Conservation (phyloP, 2,329 filamentous ascomycete genomes). For the Dendryphion nanum region DNA sequence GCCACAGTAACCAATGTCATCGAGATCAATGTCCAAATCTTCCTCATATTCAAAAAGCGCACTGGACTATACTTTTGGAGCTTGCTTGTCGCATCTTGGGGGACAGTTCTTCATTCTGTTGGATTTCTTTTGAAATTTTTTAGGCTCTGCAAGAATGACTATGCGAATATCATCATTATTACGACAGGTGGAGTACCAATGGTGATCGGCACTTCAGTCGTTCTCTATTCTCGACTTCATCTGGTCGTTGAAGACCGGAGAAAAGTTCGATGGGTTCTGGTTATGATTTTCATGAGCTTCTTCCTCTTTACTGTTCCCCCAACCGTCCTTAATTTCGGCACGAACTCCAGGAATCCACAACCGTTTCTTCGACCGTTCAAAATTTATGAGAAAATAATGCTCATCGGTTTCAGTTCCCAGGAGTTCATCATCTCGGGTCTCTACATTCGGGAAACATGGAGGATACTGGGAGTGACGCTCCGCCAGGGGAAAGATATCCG, state of each 20-base stretch:
- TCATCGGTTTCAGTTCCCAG: slow-evolving; percentile 40
- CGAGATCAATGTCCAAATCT: no score
- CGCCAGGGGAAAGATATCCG: slow-evolving; percentile 9
- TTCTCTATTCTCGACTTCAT: slow-evolving; percentile 55
- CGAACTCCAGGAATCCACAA: slow-evolving; percentile 2
- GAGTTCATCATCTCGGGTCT: slow-evolving; percentile 39
- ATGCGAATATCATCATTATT: slow-evolving; percentile 3
- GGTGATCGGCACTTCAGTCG: slow-evolving; percentile 61
- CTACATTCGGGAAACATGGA: slow-evolving; percentile 54
- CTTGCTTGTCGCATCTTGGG: slow-evolving; percentile 2
- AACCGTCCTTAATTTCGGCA: slow-evolving; percentile 1
- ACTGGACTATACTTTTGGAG: slow-evolving; percentile 6
- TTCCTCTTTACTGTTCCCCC: slow-evolving; percentile 1
- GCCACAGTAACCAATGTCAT: no score
- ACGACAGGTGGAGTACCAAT: slow-evolving; percentile 35
- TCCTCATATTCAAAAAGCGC: no score
- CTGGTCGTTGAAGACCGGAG: slow-evolving; percentile 10
- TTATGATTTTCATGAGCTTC: slow-evolving; percentile 55
- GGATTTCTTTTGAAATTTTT: slow-evolving; percentile 5
- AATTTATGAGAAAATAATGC: slow-evolving; percentile 40
- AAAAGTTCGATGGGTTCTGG: slow-evolving; percentile 41
- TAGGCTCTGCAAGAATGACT: slow-evolving; percentile 1
- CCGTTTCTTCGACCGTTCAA: slow-evolving; percentile 9
- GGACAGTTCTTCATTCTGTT: slow-evolving; percentile 3
- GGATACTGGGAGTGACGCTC: slow-evolving; percentile 22